These are phyloP conservation scores for Pyrenochaeta sp. DNA, from an alignment of 2,329 filamentous ascomycete species.

Conservation along the genomic window DNA sequence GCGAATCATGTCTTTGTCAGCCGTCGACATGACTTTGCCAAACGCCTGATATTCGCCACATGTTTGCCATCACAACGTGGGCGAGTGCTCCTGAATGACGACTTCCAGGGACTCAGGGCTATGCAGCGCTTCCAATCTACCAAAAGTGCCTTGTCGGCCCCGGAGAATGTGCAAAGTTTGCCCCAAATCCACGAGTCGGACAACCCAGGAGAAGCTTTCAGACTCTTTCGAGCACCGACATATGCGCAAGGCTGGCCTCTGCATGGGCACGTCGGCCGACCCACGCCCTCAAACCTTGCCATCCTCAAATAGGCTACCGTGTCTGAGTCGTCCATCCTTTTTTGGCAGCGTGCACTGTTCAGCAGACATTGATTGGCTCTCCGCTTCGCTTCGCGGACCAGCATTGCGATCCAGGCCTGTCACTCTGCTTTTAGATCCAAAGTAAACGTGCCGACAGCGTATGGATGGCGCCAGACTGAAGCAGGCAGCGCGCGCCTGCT, in stretches of 20 bases:
- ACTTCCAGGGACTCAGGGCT: no score
- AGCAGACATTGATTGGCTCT: conserved; percentile 28
- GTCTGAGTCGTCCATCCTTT: conserved; percentile 29
- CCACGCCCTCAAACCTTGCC: conserved; percentile 27
- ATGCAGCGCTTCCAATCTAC: not conserved
- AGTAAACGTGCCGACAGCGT: conserved; percentile 34
- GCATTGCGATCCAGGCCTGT: conserved; percentile 35
- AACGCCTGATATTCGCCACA: conserved; percentile 20
- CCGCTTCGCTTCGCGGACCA: conserved; percentile 24
- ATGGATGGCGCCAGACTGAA: conserved; percentile 36
- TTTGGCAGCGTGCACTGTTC: conserved; percentile 24
- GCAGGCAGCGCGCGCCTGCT: conserved; percentile 26
- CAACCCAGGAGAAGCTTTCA: conserved; percentile 10
- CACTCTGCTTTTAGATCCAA: conserved; percentile 45
- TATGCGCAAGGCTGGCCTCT: conserved; percentile 23
- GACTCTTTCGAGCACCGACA: conserved; percentile 10
- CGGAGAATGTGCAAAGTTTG: no score
- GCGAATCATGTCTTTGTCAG: conserved; percentile 32
- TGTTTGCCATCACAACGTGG: not conserved
- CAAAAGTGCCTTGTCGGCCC: not conserved
- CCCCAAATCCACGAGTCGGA: not conserved
- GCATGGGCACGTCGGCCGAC: conserved; percentile 27
- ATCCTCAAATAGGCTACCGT: conserved; percentile 32
- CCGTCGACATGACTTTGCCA: conserved; percentile 13
- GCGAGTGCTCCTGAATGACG: not conserved